Base-by-base conservation (phyloP, 2,329 filamentous ascomycete genomes). In the Aspergillus ochraceus region DNA sequence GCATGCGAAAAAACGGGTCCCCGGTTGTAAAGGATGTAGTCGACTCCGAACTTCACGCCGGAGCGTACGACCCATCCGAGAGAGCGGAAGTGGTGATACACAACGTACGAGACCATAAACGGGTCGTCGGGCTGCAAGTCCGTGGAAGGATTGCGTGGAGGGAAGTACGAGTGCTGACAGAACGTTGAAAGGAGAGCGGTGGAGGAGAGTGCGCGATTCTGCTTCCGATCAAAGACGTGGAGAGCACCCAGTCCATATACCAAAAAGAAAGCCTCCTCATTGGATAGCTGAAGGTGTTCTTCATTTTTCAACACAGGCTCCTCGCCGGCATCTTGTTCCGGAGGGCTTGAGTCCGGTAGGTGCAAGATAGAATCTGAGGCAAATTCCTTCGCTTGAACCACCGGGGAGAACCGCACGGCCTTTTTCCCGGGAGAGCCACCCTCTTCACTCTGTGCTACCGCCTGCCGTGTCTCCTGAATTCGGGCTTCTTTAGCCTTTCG, bases 31-130 rank as follows among this genome's bases (percentile, higher is more conserved):
- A 99, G 84, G n/a, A 99, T 80, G 80, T 91, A 97, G 75, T 99
- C 95, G 10, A 92, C 90, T 22, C 91, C 91, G 68, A 99, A 99
- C 72, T 99, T 99, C 73, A 96, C 88, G 39, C 95, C 96, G 5
- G 90, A 88, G 14, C 96, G 89, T 0, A 96, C 90, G 1, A 97
- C 91, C 94, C 95, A 99, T 24, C 95, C 95, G 0, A 98, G 82
- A 0, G 92, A 96, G 42, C 95, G 89, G 78, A 97, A 99, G 74
- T 99, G 94, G 72, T 99, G 95, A 74, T 97, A 99, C 19, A 91
- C 91, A 12, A 87, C 88, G 70, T 98, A 99, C 59, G 91, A 88
- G 0, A 97, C 75, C 20, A 98, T 79, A 75, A 99, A 99, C 0
- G 86, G 84, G 69, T 96, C 91, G 73, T 97, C 92, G 0, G 92